Evolutionary conservation across 208 protist genomes (phyloP).

Genomic region (Leishmania martiniquensis): DNA sequence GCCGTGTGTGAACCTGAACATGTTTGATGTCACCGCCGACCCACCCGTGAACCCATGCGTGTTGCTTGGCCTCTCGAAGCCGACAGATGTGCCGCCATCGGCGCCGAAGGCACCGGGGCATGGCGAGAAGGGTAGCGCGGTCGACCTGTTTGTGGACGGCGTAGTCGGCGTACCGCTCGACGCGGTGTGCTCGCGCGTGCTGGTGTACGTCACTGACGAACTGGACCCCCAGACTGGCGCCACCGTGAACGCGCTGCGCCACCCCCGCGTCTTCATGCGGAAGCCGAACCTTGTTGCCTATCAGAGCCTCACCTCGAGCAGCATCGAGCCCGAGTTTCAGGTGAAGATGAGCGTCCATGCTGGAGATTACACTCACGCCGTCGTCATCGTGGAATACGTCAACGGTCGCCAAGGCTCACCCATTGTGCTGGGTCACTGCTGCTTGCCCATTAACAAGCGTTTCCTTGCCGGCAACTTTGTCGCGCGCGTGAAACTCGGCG

Average conservation of each 20-base stretch:
- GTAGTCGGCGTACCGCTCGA: constrained; percentile 63
- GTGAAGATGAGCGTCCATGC: constrained; percentile 27
- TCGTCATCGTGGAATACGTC: constrained; percentile 79
- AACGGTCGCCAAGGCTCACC: constrained; percentile 22
- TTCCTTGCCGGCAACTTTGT: constrained; percentile 65
- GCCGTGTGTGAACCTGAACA: constrained; percentile 27
- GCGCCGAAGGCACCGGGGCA: constrained; percentile 24
- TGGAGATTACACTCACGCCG: constrained; percentile 30
- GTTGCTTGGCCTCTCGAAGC: constrained; percentile 39
- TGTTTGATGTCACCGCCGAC: constrained; percentile 27
- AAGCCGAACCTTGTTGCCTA: constrained; percentile 55
- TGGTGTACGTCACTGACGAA: constrained; percentile 64
- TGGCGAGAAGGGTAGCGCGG: constrained; percentile 24
- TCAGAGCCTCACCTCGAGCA: constrained; percentile 45
- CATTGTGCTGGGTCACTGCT: constrained; percentile 64
- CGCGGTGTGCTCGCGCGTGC: constrained; percentile 47
- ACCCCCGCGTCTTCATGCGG: constrained; percentile 53
- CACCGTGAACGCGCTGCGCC: constrained; percentile 32
- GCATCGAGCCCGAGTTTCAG: constrained; percentile 46
- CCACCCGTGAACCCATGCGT: constrained; percentile 35
- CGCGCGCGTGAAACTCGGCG: constrained; percentile 61
- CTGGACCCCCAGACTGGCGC: constrained; percentile 35
- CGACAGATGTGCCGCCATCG: constrained; percentile 22
- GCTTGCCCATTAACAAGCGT: constrained; percentile 55
- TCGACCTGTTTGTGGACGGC: constrained; percentile 50